Evolutionary conservation across 1,284 basidiomycete species (phyloP), one percentile per base, ranked within the genome.

Genomic region (Microbotryum intermedium): DNA sequence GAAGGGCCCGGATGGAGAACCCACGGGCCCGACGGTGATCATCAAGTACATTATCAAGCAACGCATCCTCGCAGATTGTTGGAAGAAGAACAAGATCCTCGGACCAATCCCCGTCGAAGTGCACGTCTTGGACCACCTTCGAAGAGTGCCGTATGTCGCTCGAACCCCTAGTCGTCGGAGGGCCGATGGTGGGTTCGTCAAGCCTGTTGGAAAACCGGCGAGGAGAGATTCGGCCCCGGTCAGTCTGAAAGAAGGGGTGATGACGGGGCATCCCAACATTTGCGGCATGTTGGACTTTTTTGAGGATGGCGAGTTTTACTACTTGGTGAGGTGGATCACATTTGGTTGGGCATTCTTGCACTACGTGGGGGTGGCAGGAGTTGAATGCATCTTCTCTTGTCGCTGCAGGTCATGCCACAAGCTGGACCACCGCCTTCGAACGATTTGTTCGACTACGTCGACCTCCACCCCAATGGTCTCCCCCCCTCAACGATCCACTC

Each of bases 41-140:
- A 92, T 97, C 78, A 98, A 98, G 74, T 94, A 97, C 75, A 87
- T 98, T 72, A 94, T 97, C 80, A 98, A 98, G 77, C 92, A 90
- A 59, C 87, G 93, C 55, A 98, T 98, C 63, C 81, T 98, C 53
- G 95, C 94, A 23, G 94, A 98, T 77, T 98, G 93, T 74, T 98
- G 95, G 95, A 97, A 97, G 79, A 86, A 88, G 72, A 95, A 98
- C 74, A 88, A 90, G 46, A 83, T 87, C 62, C 83, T 90, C 71
- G 95, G 95, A 45, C 95, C 94, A 1, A 97, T 98, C 69, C 94
- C 95, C 8, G 93, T 97, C 76, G 95, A 98, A 77, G 95, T 98
- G 46, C 95, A 95, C 74, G 94, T 98, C 66, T 90, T 98, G 88
- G 79, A 82, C 59, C 80, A 81, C 67, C 73, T 95, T 80, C 73